Evolutionary conservation across 2,329 filamentous ascomycete species (phyloP), one percentile per base, ranked within the genome.

Genomic region (Ophiostoma angusticollis): DNA sequence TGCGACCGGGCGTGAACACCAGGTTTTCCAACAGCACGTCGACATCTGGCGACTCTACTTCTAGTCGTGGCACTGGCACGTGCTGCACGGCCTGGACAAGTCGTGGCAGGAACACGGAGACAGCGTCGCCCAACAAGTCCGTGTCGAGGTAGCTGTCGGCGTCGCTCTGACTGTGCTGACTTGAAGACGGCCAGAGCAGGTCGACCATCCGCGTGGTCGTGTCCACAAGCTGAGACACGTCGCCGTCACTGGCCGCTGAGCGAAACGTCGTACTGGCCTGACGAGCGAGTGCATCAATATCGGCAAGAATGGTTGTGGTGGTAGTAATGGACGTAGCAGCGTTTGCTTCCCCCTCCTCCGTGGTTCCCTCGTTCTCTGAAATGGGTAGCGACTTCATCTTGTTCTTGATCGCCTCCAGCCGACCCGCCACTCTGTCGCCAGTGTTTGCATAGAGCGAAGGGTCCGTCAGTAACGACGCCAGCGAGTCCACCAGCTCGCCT

Each of bases 1-100:
- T 21, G 18, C 16, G 8, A 4, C 11, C 69, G 0, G 89, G 89
- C 53, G 95, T 84, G 23, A 96, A 68, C 43, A 96, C 81, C 23
- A 96, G 66, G 47, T 93, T 95, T 54, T 96, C 89, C 3, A 96
- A 63, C 1, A 96, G 64, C 5, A 96, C 70, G 50, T 95, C 87
- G 39, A 93, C 68, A 24, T 83, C 77, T 0, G 86, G 87, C 4
- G 80, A 81, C 1, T 84, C 81, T 5, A 95, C 67, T 57, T 95
- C 89, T n/a, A 95, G 60, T 5, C 89, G 79, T 0, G 87, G 87
- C 37, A 96, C 91, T 0, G 89, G 89, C 4, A 96, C 64, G 58
- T 85, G 86, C 55, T 95, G 86, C 23, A 96, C 68, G 3, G 75
- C 74, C 47, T 84, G 70, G 41, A 95, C 72, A 4, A 86, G 52